These are phyloP conservation scores for Ustulina deusta DNA, from an alignment of 2,329 filamentous ascomycete genomes.

Conservation along the genomic window DNA sequence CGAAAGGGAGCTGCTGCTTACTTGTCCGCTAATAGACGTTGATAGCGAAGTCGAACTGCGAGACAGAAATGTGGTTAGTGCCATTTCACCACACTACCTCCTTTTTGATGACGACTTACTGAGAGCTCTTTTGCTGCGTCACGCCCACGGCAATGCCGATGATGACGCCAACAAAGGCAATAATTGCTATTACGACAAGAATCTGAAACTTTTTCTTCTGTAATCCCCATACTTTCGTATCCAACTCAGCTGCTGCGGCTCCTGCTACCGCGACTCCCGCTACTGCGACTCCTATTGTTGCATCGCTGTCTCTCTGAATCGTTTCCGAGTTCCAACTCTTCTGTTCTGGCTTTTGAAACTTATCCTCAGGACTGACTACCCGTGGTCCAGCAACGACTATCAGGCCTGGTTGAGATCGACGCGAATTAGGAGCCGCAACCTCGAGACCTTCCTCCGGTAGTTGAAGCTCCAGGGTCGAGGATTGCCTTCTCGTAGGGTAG, in stretches of 20 bases:
- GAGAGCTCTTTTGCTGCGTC: slow-evolving; percentile 33
- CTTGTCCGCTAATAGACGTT: slow-evolving; percentile 24
- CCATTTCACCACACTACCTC: not conserved
- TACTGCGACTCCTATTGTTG: no score
- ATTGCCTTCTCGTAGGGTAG: slow-evolving; percentile 13
- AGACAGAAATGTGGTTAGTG: slow-evolving; percentile 4
- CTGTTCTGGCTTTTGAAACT: slow-evolving; percentile 21
- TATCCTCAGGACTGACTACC: slow-evolving; percentile 39
- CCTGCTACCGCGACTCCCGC: no score
- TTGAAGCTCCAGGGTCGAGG: slow-evolving; percentile 40
- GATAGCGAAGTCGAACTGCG: slow-evolving; percentile 29
- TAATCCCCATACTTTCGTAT: slow-evolving; percentile 31
- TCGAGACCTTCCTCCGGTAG: slow-evolving; percentile 44
- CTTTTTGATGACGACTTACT: slow-evolving; percentile 36
- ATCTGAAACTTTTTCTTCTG: slow-evolving; percentile 38
- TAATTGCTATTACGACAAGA: slow-evolving; percentile 36
- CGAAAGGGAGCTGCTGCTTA: slow-evolving; percentile 37
- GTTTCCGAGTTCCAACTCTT: slow-evolving; percentile 16
- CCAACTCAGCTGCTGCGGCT: not conserved
- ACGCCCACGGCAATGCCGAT: slow-evolving; percentile 44
- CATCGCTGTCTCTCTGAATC: not conserved
- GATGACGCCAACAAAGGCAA: slow-evolving; percentile 40
- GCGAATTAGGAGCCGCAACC: slow-evolving; percentile 31
- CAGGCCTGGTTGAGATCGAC: slow-evolving; percentile 39
- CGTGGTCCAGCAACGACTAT: slow-evolving; percentile 41